Evolutionary conservation across 768 basidiomycete species (phyloP), one percentile per base, ranked within the genome.

Genomic region (Auriculariales sp.): DNA sequence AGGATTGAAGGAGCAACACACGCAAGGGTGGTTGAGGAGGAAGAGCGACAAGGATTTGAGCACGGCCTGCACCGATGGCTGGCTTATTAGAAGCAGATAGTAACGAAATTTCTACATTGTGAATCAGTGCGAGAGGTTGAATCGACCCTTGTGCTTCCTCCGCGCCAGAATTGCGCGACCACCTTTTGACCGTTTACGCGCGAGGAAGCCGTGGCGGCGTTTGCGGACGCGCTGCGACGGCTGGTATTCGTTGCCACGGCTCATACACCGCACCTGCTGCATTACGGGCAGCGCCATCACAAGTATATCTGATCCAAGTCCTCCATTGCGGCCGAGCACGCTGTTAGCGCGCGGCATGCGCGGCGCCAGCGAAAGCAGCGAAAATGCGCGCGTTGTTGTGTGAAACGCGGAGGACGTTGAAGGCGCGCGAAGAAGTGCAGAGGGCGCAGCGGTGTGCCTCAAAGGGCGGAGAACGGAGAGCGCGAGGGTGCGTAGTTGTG

Each of bases 181-280:
- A 30, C 75, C 69, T 22, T 74, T 71, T 7, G 71, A 77, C 56
- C 73, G 73, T 63, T 83, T 79, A 52, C 92, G 68, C 0, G 82
- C 75, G 29, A 98, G 73, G 64, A 94, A 98, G 4, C 93, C 93
- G 61, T 89, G 86, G 62, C 83, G 90, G 57, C 90, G 74, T 71
- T 98, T 98, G 56, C 93, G 70, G 60, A 86, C 87, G 34, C 92
- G 75, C 64, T 94, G 91, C 0, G 86, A 90, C n/a, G 93, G 93
- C 62, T 97, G 93, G 58, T 97, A 98, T 65, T 93, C 89, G n/a
- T 78, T 75, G 36, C 93, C 93, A 36, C 78, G 76, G 27, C 82
- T 73, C 28, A 70, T 70, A 60, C 73, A 79, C 5, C 91, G 80
- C 33, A 74, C 65, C 56, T 81, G 78, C 28, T 71, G 64, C 6